Conservation (phyloP, 495 filamentous ascomycete genomes). For the Lasiosphaeris hirsuta region DNA sequence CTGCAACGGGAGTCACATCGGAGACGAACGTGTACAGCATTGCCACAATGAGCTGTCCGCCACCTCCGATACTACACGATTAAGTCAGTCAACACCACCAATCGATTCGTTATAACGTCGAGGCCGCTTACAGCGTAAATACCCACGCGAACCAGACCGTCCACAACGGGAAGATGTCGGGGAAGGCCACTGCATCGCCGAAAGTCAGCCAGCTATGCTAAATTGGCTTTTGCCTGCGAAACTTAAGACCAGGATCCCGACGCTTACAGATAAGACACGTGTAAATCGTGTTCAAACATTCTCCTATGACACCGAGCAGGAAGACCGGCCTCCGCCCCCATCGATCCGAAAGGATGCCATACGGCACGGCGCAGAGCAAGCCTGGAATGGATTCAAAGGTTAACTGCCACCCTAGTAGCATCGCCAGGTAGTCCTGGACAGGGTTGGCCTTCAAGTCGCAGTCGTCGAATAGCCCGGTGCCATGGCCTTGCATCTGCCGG, state of each 20-base stretch:
- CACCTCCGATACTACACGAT: slow-evolving; percentile 28
- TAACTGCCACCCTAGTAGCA: slow-evolving; percentile 29
- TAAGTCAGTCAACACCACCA: not conserved
- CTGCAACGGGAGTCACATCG: slow-evolving; percentile 25
- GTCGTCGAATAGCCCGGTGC: not conserved
- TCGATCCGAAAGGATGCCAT: slow-evolving; percentile 33
- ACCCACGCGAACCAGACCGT: slow-evolving; percentile 17
- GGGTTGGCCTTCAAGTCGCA: slow-evolving; percentile 22
- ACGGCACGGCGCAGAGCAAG: slow-evolving; percentile 27
- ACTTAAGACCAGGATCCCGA: not conserved
- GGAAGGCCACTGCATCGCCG: slow-evolving; percentile 21
- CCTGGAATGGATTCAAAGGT: slow-evolving; percentile 31
- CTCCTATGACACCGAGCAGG: slow-evolving; percentile 19
- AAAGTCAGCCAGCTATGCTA: slow-evolving; percentile 3
- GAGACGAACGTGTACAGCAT: slow-evolving; percentile 34
- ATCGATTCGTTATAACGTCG: not conserved
- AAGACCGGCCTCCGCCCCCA: slow-evolving; percentile 32
- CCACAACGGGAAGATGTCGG: slow-evolving; percentile 31
- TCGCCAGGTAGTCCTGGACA: slow-evolving; percentile 33
- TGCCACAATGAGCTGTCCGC: slow-evolving; percentile 22
- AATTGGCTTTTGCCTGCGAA: no score
- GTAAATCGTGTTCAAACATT: slow-evolving; percentile 13
- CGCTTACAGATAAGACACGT: slow-evolving; percentile 24
- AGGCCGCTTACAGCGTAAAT: slow-evolving; percentile 23
- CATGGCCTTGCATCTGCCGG: slow-evolving; percentile 18